Percentiles rank a stretch among this genome's conserved stretches.
These are phyloP conservation scores for Rosa rugosa DNA, from an alignment of 306 rosid species.

Conservation along the genomic window DNA sequence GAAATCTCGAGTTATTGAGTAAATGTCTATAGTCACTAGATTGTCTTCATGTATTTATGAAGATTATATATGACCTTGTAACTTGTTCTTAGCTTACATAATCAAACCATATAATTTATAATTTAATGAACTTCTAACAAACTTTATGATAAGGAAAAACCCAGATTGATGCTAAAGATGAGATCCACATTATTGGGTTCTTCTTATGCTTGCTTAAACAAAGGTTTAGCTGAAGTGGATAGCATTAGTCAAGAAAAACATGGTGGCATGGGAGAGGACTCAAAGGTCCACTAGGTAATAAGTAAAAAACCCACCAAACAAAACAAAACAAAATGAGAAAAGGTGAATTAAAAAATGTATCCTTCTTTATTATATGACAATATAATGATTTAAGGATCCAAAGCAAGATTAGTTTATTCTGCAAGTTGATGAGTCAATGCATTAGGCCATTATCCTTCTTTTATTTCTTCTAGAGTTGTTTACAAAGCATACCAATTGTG, in stretches of 20 bases:
- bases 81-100: not conserved
- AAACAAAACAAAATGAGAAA: not conserved
- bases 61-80: not conserved
- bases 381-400: conserved; percentile 23
- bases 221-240: conserved; percentile 31
- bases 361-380: not conserved
- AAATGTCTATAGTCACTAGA: not conserved
- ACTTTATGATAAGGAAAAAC: not conserved
- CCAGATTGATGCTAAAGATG: conserved; percentile 16
- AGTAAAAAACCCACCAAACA: conserved; percentile 27
- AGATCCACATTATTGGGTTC: conserved; percentile 16
- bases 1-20: not conserved
- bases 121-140: not conserved
- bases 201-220: conserved; percentile 20
- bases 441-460: conserved; percentile 18
- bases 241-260: conserved; percentile 29
- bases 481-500: conserved; percentile 20
- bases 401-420: conserved; percentile 16
- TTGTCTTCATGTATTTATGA: not conserved
- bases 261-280: conserved; percentile 16
- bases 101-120: not conserved
- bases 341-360: not conserved
- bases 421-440: conserved; percentile 31
- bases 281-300: conserved; percentile 22
- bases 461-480: conserved; percentile 9